phyloP scores from a whole-genome alignment of 345 rosid genomes.

The Hibiscus mutabilis region DNA sequence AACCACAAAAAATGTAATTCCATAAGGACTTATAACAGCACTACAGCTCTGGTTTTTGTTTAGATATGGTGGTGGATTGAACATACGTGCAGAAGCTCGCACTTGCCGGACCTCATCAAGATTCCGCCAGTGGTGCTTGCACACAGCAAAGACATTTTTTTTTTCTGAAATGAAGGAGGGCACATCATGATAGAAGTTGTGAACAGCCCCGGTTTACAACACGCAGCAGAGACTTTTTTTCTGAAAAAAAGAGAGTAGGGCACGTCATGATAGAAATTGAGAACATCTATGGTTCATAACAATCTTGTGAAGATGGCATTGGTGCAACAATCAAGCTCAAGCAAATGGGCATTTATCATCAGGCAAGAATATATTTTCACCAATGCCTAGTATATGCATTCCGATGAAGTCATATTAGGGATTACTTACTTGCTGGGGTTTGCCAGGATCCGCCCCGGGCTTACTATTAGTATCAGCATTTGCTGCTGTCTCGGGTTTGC shows the following conservation, averaged over 20 bases:
- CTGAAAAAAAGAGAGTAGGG: slow-evolving; percentile 28
- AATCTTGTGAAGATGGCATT: too few species aligned
- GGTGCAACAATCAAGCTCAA: background rate
- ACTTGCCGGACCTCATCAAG: slow-evolving; percentile 35
- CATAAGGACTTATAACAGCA: slow-evolving; percentile 33
- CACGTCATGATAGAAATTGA: background rate
- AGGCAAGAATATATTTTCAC: background rate
- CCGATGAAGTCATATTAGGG: slow-evolving; percentile 1
- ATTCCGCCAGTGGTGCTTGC: slow-evolving; percentile 44
- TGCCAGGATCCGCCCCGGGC: slow-evolving; percentile 56
- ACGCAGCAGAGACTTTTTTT: slow-evolving; percentile 47
- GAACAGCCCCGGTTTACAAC: too few species aligned
- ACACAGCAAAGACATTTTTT: slow-evolving; percentile 43
- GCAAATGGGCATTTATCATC: slow-evolving; percentile 1
- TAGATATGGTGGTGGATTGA: slow-evolving; percentile 35
- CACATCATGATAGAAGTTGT: too few species aligned
- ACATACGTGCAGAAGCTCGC: slow-evolving; percentile 27
- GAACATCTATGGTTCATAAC: background rate
- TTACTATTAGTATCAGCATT: slow-evolving; percentile 38
- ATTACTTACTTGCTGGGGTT: slow-evolving; percentile 69
- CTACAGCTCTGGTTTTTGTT: slow-evolving; percentile 37
- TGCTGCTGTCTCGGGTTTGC: slow-evolving; percentile 48
- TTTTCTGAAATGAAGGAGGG: too few species aligned
- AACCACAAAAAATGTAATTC: slow-evolving; percentile 35
- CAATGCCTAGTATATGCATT: background rate